Conservation (phyloP, 345 rosid species). For the Camelina neglecta region DNA sequence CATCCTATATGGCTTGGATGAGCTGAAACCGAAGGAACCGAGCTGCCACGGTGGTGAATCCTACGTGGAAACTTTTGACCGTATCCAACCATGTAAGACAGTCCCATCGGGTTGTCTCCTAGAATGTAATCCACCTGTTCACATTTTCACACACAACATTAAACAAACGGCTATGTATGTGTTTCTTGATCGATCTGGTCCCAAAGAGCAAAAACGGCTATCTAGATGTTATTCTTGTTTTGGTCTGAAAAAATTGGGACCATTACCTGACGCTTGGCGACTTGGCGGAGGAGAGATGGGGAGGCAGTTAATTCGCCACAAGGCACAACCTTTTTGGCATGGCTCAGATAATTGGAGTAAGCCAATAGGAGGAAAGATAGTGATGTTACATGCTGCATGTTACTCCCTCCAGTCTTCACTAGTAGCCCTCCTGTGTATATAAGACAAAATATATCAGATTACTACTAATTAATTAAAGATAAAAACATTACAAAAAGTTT, state of each 20-base stretch:
- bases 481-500: background rate
- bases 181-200: background rate
- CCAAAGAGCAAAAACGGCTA: conserved; percentile 32
- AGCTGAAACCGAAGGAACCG: conserved; percentile 66
- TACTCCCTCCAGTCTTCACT: conserved; percentile 89
- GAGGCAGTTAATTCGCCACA: conserved; percentile 66
- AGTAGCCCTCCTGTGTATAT: conserved; percentile 72
- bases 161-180: conserved; percentile 23
- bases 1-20: conserved; percentile 73
- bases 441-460: conserved; percentile 5
- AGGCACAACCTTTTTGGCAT: conserved; percentile 59
- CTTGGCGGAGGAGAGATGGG: conserved; percentile 61
- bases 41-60: conserved; percentile 94
- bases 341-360: conserved; percentile 83
- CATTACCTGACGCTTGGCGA: conserved; percentile 67
- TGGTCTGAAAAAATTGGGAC: conserved; percentile 28
- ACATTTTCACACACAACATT: conserved; percentile 4
- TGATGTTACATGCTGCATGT: conserved; percentile 97
- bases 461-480: background rate
- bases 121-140: conserved; percentile 90
- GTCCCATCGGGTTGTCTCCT: conserved; percentile 83
- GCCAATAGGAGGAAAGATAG: conserved; percentile 82
- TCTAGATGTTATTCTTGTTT: conserved; percentile 8
- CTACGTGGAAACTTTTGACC: conserved; percentile 79
- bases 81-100: conserved; percentile 98